A percentile compares a stretch with the other conserved stretches of the same genome.
phyloP scores from a whole-genome alignment of 495 filamentous ascomycete species.

The Recurvomyces mirabilis region DNA sequence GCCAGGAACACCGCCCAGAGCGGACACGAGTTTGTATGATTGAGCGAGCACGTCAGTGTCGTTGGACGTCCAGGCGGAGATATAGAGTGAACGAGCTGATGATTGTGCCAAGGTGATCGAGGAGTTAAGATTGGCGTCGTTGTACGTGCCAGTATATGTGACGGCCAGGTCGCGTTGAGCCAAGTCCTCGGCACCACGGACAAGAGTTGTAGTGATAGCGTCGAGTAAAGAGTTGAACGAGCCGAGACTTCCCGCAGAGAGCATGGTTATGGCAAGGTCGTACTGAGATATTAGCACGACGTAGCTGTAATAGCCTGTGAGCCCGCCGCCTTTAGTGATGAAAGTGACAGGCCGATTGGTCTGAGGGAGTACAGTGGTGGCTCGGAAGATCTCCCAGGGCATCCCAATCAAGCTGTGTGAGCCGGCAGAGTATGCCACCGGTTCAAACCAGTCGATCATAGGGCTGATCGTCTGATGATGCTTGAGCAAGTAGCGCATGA shows the following conservation, averaged over 20 bases:
- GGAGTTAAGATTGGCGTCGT: constrained; percentile 16
- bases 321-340: constrained; percentile 23
- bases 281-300: constrained; percentile 23
- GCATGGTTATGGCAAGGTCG: constrained; percentile 24
- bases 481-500: constrained; percentile 23
- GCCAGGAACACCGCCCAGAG: neutral
- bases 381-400: constrained; percentile 29
- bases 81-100: constrained; percentile 15
- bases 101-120: constrained; percentile 15
- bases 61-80: constrained; percentile 21
- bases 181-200: constrained; percentile 21
- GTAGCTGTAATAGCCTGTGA: constrained; percentile 18
- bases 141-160: constrained; percentile 19
- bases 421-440: constrained; percentile 15
- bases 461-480: constrained; percentile 9
- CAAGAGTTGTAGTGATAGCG: constrained; percentile 13
- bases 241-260: constrained; percentile 16
- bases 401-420: constrained; percentile 24
- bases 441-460: constrained; percentile 22
- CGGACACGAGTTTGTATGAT: neutral
- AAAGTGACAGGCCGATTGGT: constrained; percentile 21
- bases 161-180: constrained; percentile 14
- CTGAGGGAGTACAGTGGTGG: constrained; percentile 4
- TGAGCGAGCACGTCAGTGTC: constrained; percentile 15
- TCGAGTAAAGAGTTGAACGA: constrained; percentile 13